Base-by-base conservation (phyloP, 257 asterid genomes). In the Nicotiana paniculata region DNA sequence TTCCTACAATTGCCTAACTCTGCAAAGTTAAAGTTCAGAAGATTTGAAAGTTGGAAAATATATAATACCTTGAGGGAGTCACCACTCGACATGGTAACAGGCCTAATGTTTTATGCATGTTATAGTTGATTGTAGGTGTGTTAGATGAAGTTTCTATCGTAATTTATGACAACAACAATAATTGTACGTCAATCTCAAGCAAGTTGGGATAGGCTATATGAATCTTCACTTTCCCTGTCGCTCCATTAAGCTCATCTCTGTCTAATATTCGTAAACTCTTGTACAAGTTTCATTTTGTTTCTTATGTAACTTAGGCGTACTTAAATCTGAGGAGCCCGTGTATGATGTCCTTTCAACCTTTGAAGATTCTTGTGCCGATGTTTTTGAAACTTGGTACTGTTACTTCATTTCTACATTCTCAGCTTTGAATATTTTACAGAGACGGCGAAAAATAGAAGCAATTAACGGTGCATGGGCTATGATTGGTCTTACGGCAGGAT, bases 401-500 rank as follows among this genome's bases (percentile, higher is more conserved):
- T 51, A 4, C 79, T 4, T 51, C 43, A 3, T 1, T 74, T 48
- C 9, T 13, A 26, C 62, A 48, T 48, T 74, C 15, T 74, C 26
- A 24, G 16, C 79, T 26, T 43, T 74, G 43, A 26, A 7, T 67
- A 35, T 28, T 58, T 55, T 68, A 37, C 83, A 94, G 99, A 92
- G 83, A 88, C 91, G 79, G 8, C 90, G 91, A 3, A 72, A 86
- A 85, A 92, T 93, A 74, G 98, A 96, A 90, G 99, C 98, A 65
- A 88, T 93, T 69, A 96, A 96, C 4, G 98, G 99, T 54, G 97
- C 97, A 0, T 94, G 97, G 98, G 99, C 99, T 39, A 94, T 96
- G 97, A 86, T 96, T n/a, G 99, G 99, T 77, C 95, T 94, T 24
- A 96, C 99, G 2, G 92, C 88, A 6, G 98, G 93, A 82, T 87